These are phyloP conservation scores for Clarkia xantiana DNA, from an alignment of 345 rosid genomes.

Conservation along the genomic window DNA sequence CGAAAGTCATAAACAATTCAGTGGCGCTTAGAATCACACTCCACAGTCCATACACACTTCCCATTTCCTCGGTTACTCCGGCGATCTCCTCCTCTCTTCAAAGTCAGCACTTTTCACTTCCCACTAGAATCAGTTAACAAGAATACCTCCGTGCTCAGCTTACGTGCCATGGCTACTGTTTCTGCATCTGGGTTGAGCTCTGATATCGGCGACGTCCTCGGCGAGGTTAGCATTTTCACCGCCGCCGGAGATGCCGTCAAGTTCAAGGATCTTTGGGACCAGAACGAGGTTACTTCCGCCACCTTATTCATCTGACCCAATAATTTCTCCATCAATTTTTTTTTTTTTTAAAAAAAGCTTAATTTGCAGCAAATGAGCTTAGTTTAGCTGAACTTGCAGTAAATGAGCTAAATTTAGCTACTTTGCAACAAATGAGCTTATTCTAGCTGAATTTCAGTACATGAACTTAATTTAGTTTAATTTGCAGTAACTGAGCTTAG, in stretches of 20 bases:
- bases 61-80: not conserved
- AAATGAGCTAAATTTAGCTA: too few relatives aligned
- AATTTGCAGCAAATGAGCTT: not conserved
- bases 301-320: too few relatives aligned
- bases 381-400: too few relatives aligned
- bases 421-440: too few relatives aligned
- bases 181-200: slow-evolving; percentile 18
- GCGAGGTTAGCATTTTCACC: slow-evolving; percentile 48
- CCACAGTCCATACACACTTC: too few relatives aligned
- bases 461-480: too few relatives aligned
- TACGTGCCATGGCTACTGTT: slow-evolving; percentile 22
- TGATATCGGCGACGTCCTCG: slow-evolving; percentile 33
- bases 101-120: not conserved
- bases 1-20: too few relatives aligned
- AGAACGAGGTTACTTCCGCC: slow-evolving; percentile 34
- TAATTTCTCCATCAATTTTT: too few relatives aligned
- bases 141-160: not conserved
- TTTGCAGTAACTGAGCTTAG: too few relatives aligned
- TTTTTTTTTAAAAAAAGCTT: too few relatives aligned
- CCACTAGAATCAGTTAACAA: not conserved
- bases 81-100: not conserved
- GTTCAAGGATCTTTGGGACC: slow-evolving; percentile 87
- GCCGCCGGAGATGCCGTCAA: slow-evolving; percentile 46
- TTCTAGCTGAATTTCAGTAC: too few relatives aligned
- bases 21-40: too few relatives aligned